Percentiles rank a stretch among this genome's conserved stretches.
Evolutionary conservation across 225 moss, liverwort and hornwort species (phyloP).

Genomic region (Climacium dendroides): DNA sequence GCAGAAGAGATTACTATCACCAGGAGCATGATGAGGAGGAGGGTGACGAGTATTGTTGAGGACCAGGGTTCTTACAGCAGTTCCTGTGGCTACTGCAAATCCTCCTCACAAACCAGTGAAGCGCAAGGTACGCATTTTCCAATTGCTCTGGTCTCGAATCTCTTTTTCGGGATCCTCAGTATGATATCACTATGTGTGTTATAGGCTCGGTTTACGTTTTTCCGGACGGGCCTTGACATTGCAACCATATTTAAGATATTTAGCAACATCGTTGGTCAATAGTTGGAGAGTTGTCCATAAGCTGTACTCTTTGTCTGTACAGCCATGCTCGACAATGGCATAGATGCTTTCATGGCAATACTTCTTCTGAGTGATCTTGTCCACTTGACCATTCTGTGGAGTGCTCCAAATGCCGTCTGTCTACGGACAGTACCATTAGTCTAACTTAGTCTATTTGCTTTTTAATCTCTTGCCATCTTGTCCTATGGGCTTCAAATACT

Average conservation of each 20-base stretch:
- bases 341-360: not conserved
- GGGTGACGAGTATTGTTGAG: conserved; percentile 58
- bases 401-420: not conserved
- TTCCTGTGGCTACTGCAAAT: conserved; percentile 86
- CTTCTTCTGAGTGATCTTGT: not conserved
- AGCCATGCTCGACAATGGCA: not conserved
- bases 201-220: not conserved
- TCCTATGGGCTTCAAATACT: not conserved
- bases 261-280: not conserved
- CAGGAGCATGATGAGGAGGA: conserved; percentile 22
- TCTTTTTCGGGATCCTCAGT: not conserved
- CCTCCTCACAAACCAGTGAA: conserved; percentile 36
- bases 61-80: conserved; percentile 70
- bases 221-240: not conserved
- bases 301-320: not conserved
- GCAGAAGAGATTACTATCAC: conserved; percentile 12
- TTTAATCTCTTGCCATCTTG: not conserved
- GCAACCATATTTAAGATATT: not conserved
- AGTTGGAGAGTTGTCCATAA: not conserved
- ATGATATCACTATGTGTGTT: not conserved
- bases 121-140: conserved; percentile 45
- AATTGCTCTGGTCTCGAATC: not conserved
- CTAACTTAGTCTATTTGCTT: not conserved
- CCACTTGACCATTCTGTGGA: not conserved
- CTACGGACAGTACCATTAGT: not conserved